Evolutionary conservation across 1,284 basidiomycete genomes (phyloP).

Genomic region (Fomitiporia mediterranea): DNA sequence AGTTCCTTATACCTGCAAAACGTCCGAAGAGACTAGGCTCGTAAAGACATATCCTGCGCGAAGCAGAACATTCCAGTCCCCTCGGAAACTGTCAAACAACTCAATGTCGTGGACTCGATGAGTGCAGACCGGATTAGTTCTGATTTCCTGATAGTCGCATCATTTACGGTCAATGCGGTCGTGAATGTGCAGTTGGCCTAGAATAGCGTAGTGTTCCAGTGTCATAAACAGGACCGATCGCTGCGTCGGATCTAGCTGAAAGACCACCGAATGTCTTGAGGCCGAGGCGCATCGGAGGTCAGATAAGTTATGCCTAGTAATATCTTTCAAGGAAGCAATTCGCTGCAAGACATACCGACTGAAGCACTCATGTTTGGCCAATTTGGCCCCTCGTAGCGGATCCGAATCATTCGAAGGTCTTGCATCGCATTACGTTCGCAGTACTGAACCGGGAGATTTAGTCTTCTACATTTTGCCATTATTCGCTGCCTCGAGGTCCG

Average conservation of each 20-base stretch:
- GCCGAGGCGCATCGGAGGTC: background rate
- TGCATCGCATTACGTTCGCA: background rate
- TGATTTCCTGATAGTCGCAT: too few species aligned
- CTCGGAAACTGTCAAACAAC: too few species aligned
- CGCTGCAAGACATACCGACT: background rate
- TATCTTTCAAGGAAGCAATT: background rate
- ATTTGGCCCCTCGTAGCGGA: background rate
- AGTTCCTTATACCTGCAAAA: too few species aligned
- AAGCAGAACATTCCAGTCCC: too few species aligned
- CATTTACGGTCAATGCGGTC: too few species aligned
- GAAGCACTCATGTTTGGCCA: background rate
- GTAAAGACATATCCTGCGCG: too few species aligned
- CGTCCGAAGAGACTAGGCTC: too few species aligned
- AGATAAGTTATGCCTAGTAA: background rate
- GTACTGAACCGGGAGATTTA: background rate
- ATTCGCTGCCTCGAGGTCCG: constrained; percentile 4
- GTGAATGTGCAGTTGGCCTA: too few species aligned
- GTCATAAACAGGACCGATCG: background rate
- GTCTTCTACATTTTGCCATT: background rate
- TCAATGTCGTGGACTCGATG: too few species aligned
- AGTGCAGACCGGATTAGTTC: too few species aligned
- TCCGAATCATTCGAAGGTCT: background rate
- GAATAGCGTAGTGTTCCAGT: too few species aligned
- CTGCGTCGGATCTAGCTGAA: background rate
- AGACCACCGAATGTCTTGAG: background rate